Base-by-base conservation (phyloP, 2,329 filamentous ascomycete genomes). In the Colletotrichum coccodes region DNA sequence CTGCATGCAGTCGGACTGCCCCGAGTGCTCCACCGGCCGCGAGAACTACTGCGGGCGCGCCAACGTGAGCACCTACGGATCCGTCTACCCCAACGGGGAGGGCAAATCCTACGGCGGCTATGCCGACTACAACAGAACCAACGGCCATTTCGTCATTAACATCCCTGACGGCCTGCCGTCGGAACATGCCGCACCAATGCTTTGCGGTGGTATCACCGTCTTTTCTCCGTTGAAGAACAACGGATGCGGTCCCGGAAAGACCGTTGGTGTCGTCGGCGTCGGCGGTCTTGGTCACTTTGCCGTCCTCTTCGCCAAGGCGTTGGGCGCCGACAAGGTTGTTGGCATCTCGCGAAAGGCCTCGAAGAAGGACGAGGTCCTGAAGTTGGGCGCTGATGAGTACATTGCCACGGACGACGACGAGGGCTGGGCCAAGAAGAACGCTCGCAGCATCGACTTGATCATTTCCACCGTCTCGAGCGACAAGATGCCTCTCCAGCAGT, bases 281-380 rank as follows among this genome's bases (percentile, higher is more conserved):
- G 91, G 91, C 4, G 91, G 91, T 2, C 78, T 93, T 1, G 91
- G 91, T 0, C 91, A 94, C 78, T 89, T 93, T 72, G 91, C 88
- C 1, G 79, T 94, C 6, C 78, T 92, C 30, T 92, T 89, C 72
- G 91, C 92, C 1, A 90, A 89, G 77, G 91, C 91, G 1, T 77
- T 94, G 6, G 88, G 87, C 7, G 88, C 86, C 14, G 87, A 91
- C 53, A 83, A 84, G 53, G 86, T 91, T 7, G 84, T 89, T 3
- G 89, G 85, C 3, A 90, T 90, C 73, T 90, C 87, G 9, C 83
- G 88, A 34, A 83, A 79, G n/a, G 79, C 77, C 3, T 77, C 75
- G 54, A 91, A 91, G 81, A 81, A 80, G 54, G 81, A 82, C 0
- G 89, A 91, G 72, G 87, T 86, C 0, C 74, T 84, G 49, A 82